These are phyloP conservation scores for Coemansia sp. DNA, from an alignment of 192 early-diverging fungal species.

Conservation along the genomic window DNA sequence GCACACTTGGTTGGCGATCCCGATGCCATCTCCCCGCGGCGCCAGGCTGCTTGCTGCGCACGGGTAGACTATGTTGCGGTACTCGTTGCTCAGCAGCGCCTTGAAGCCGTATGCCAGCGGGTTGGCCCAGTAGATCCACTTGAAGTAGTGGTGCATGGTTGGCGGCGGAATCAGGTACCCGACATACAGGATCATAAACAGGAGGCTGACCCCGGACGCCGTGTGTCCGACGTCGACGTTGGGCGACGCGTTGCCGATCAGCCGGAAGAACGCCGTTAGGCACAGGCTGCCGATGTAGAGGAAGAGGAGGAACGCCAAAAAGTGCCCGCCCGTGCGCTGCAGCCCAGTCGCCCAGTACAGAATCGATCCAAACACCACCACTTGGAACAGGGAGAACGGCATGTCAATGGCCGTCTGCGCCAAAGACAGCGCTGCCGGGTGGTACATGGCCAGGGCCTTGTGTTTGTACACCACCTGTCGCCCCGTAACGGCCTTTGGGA, in stretches of 20 bases:
- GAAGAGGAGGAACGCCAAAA: constrained; percentile 64
- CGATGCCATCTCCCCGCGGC: constrained; percentile 47
- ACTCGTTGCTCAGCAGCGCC: constrained; percentile 65
- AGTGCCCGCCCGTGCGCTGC: constrained; percentile 54
- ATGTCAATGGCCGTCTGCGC: constrained; percentile 25
- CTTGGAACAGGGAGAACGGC: constrained; percentile 61
- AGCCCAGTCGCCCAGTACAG: constrained; percentile 66
- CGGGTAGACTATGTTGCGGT: constrained; percentile 30
- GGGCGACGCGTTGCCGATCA: constrained; percentile 61
- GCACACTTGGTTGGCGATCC: constrained; percentile 60
- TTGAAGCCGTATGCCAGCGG: constrained; percentile 72
- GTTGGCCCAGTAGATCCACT: constrained; percentile 71
- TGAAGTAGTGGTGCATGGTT: constrained; percentile 63
- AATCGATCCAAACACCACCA: constrained; percentile 57
- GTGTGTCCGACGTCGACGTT: constrained; percentile 62
- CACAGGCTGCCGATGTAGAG: constrained; percentile 55
- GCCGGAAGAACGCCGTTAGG: constrained; percentile 58
- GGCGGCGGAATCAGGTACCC: constrained; percentile 63
- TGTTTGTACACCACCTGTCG: constrained; percentile 82
- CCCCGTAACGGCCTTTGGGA: constrained; percentile 70
- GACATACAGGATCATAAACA: constrained; percentile 63
- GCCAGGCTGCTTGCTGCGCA: constrained; percentile 37
- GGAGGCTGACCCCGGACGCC: constrained; percentile 61
- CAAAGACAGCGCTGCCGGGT: constrained; percentile 32
- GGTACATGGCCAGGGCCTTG: constrained; percentile 65